phyloP scores from a whole-genome alignment of 2,329 filamentous ascomycete genomes.

The Penicillium rolfsii region DNA sequence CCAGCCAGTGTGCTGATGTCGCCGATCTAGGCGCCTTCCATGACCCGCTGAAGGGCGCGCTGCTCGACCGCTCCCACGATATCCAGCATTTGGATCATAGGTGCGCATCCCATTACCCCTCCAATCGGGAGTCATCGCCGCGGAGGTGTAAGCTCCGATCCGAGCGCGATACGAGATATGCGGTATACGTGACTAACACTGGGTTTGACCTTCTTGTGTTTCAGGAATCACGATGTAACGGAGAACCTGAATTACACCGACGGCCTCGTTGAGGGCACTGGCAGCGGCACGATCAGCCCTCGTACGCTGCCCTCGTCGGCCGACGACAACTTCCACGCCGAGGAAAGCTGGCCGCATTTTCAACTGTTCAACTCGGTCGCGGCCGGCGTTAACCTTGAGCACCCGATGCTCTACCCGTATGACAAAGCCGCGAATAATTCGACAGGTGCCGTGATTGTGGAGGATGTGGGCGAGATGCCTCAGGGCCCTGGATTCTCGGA shows the following conservation, averaged over 20 bases:
- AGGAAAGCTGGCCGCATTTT: constrained; percentile 45
- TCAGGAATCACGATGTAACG: constrained; percentile 38
- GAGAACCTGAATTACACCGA: constrained; percentile 40
- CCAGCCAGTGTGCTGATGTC: constrained; percentile 42
- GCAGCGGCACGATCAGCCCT: constrained; percentile 43
- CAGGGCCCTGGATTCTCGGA: constrained; percentile 37
- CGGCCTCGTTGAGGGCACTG: constrained; percentile 34
- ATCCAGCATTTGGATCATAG: constrained; percentile 32
- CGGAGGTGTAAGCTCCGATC: not conserved
- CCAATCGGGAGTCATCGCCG: not conserved
- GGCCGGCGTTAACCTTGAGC: constrained; percentile 38
- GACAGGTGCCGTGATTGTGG: constrained; percentile 41
- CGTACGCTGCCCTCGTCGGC: constrained; percentile 41
- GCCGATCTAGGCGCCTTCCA: constrained; percentile 39
- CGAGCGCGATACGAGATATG: not conserved
- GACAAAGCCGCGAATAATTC: constrained; percentile 34
- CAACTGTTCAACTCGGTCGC: constrained; percentile 41
- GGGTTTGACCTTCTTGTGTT: not conserved
- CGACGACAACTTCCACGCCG: constrained; percentile 44
- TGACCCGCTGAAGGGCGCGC: constrained; percentile 33
- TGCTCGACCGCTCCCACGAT: constrained; percentile 32
- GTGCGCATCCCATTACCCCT: constrained; percentile 25
- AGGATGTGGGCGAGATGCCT: constrained; percentile 38
- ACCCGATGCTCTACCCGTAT: constrained; percentile 39
- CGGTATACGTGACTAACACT: constrained; percentile 2